Percentiles rank a stretch among this genome's conserved stretches.
Evolutionary conservation across 495 filamentous ascomycete species (phyloP).

Genomic region (Tuber borchii): DNA sequence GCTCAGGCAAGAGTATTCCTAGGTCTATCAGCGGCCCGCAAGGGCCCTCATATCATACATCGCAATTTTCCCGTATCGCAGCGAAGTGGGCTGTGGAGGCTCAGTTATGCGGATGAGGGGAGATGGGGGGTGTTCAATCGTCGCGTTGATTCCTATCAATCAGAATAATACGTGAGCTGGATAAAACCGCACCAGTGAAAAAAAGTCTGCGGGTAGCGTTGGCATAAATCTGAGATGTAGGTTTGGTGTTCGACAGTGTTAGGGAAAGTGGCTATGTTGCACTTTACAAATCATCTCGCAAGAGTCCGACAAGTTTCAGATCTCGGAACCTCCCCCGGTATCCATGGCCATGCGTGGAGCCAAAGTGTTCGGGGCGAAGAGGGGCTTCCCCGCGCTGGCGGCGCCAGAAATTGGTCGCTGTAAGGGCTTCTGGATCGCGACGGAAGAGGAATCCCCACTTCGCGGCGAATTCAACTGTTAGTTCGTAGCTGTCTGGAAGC

Average conservation of each 20-base stretch:
- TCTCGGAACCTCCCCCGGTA: slow-evolving; percentile 3
- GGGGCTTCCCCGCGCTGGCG: slow-evolving; percentile 8
- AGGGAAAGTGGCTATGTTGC: neutral
- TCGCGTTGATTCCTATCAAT: neutral
- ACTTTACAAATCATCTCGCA: slow-evolving; percentile 2
- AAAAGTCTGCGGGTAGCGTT: neutral
- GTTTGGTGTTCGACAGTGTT: neutral
- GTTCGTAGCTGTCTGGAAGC: slow-evolving; percentile 20
- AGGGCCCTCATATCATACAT: neutral
- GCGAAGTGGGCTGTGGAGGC: neutral
- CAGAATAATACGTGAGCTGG: neutral
- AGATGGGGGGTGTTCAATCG: neutral
- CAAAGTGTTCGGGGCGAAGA: slow-evolving; percentile 15
- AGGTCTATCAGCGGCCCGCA: neutral
- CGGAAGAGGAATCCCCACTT: slow-evolving; percentile 27
- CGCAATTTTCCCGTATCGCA: neutral
- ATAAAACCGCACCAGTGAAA: neutral
- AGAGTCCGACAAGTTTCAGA: slow-evolving; percentile 11
- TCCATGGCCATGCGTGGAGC: neutral
- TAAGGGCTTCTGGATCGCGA: slow-evolving; percentile 12
- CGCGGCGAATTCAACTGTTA: slow-evolving; percentile 19
- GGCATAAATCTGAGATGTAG: neutral
- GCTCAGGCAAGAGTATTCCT: neutral
- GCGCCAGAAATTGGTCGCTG: slow-evolving; percentile 20
- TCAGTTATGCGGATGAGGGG: neutral